Base-by-base conservation (phyloP, 139 green algal genomes). In the Astrephomene gubernaculifera region DNA sequence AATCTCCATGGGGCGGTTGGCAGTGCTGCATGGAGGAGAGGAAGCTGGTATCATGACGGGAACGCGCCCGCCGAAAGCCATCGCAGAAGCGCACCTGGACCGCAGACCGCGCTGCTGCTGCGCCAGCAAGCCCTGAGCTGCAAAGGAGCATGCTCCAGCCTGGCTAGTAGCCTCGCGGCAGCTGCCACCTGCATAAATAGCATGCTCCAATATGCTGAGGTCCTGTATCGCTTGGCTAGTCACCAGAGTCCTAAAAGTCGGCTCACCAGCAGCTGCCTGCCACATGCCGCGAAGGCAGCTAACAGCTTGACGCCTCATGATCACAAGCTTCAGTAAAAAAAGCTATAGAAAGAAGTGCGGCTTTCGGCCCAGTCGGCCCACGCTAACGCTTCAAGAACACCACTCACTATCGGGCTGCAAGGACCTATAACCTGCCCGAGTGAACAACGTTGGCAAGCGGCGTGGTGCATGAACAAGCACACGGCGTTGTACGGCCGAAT, bases 261-360 rank as follows among this genome's bases (percentile, higher is more conserved):
- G 35, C 74, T 57, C 19, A 82, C 74, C 74, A 71, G 74, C 29
- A 54, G 70, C 36, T 44, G 41, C 39, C 25, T 41, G 78, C 78
- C 78, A 84, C 19, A 84, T 33, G 61, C 78, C 78, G 35, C 43
- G 79, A 21, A 86, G 79, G 52, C 65, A 86, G 65, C 25, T 86
- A 39, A 86, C 49, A 35, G 79, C 67, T 38, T 86, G 79, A 24
- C 79, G 79, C 65, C 65, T 86, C 79, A 86, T 86, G 67, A 17
- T 57, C 21, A 2, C 6, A 43, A 70, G 8, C n/a, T 6, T 39
- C 9, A 21, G 63, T 5, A 70, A 70, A 19, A 43, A n/a, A 9
- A 65, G 57, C 57, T 39, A 71, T 4, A 10, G 17, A 71, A 71
- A 71, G n/a, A 71, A n/a, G n/a, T 67, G 21, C 57, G 57, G 19